Evolutionary conservation across 1,284 basidiomycete genomes (phyloP).

Genomic region (Ustilago trichophora): DNA sequence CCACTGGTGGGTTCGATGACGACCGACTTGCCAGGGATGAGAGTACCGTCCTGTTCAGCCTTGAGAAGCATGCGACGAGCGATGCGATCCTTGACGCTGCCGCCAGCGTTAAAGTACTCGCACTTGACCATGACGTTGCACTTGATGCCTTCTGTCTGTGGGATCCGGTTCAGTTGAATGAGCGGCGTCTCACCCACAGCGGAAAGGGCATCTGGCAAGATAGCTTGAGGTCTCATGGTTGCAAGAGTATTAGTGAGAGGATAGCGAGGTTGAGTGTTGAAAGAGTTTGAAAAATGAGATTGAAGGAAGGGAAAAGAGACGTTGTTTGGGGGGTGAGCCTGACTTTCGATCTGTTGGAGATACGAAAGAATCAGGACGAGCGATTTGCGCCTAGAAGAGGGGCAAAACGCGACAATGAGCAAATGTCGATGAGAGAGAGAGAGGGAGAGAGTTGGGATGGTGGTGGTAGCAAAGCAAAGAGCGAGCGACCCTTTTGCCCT

Average conservation of each 20-base stretch:
- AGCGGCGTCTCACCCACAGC: slow-evolving; percentile 91
- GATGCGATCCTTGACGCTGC: slow-evolving; percentile 94
- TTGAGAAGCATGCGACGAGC: slow-evolving; percentile 86
- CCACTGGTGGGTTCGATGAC: slow-evolving; percentile 89
- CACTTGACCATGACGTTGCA: slow-evolving; percentile 94
- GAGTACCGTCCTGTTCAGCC: slow-evolving; percentile 84
- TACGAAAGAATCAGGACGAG: slow-evolving; percentile 44
- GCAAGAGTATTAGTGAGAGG: not conserved
- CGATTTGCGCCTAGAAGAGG: slow-evolving; percentile 35
- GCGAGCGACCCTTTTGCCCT: too few species aligned
- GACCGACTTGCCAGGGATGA: slow-evolving; percentile 87
- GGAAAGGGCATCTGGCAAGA: slow-evolving; percentile 72
- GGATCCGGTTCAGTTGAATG: slow-evolving; percentile 83
- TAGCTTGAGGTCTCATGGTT: slow-evolving; percentile 44
- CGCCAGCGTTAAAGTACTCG: slow-evolving; percentile 89
- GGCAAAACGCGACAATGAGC: slow-evolving; percentile 21
- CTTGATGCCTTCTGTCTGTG: slow-evolving; percentile 77
- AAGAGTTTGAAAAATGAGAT: not conserved
- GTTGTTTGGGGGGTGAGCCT: slow-evolving; percentile 12
- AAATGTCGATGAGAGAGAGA: too few species aligned
- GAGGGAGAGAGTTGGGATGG: slow-evolving; percentile 13
- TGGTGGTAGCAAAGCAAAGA: slow-evolving; percentile 10
- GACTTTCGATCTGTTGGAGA: slow-evolving; percentile 53
- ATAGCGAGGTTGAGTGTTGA: not conserved
- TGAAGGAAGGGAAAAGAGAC: slow-evolving; percentile 10